phyloP scores from a whole-genome alignment of 1,284 basidiomycete species.

The Meira miltonrushii region DNA sequence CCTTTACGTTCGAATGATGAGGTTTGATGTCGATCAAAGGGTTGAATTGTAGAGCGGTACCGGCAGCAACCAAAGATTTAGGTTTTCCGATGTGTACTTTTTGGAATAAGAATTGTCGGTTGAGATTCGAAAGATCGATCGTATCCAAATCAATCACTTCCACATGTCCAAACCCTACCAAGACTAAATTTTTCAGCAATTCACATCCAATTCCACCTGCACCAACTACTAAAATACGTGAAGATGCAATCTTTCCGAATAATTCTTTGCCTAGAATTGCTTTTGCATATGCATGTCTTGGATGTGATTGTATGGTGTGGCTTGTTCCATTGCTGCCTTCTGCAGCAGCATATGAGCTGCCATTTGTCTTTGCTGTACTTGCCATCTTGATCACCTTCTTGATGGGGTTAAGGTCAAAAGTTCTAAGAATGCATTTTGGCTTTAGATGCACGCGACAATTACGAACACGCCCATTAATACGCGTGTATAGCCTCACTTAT shows the following conservation, averaged over 20 bases:
- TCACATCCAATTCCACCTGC: slow-evolving; percentile 98
- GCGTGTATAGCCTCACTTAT: too few species aligned
- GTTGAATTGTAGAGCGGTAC: slow-evolving; percentile 84
- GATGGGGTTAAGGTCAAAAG: too few species aligned
- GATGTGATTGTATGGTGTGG: background rate
- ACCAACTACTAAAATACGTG: slow-evolving; percentile 72
- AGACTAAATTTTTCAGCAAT: slow-evolving; percentile 89
- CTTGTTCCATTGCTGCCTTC: background rate
- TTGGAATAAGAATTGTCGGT: slow-evolving; percentile 93
- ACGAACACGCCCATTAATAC: too few species aligned
- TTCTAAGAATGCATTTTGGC: too few species aligned
- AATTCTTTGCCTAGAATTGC: slow-evolving; percentile 4
- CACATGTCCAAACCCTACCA: slow-evolving; percentile 86
- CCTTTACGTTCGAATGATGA: slow-evolving; percentile 93
- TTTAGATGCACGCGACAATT: too few species aligned
- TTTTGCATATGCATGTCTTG: slow-evolving; percentile 10
- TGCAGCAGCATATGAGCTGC: too few species aligned
- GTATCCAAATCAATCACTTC: slow-evolving; percentile 92
- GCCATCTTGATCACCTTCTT: too few species aligned
- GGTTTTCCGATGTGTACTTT: slow-evolving; percentile 97
- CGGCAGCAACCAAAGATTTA: slow-evolving; percentile 87
- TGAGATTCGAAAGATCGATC: slow-evolving; percentile 96
- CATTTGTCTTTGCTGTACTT: too few species aligned
- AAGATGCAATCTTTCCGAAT: slow-evolving; percentile 11
- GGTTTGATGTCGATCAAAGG: slow-evolving; percentile 81